Evolutionary conservation across 2,329 filamentous ascomycete genomes (phyloP).

Genomic region (Fusarium sp.): DNA sequence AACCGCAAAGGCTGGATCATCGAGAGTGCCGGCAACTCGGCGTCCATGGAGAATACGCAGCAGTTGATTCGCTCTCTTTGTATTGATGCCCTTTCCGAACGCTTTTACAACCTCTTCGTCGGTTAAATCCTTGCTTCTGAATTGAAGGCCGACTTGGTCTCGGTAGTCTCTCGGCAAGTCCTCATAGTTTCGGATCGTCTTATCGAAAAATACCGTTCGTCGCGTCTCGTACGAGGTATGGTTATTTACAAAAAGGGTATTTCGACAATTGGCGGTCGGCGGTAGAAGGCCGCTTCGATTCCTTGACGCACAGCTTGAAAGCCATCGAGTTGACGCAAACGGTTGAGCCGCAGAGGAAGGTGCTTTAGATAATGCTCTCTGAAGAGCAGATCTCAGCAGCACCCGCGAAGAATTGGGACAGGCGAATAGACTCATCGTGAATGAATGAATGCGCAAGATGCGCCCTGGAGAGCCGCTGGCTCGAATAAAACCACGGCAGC

Average conservation of each 20-base stretch:
- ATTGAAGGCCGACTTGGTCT: conserved; percentile 67
- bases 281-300: conserved; percentile 14
- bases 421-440: conserved; percentile 47
- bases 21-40: conserved; percentile 72
- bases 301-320: conserved; percentile 32
- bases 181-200: conserved; percentile 65
- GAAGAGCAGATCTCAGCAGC: conserved; percentile 48
- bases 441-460: conserved; percentile 38
- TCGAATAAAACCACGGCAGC: conserved; percentile 36
- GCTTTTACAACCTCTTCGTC: conserved; percentile 60
- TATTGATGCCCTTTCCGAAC: conserved; percentile 63
- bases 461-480: conserved; percentile 43
- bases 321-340: conserved; percentile 43
- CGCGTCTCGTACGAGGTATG: conserved; percentile 40
- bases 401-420: conserved; percentile 49
- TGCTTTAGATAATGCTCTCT: conserved; percentile 41
- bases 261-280: conserved; percentile 23
- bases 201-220: conserved; percentile 53
- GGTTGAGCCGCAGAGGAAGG: conserved; percentile 31
- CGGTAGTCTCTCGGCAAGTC: conserved; percentile 69
- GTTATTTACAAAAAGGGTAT: conserved; percentile 19
- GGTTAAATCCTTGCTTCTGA: conserved; percentile 63
- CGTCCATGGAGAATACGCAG: conserved; percentile 72
- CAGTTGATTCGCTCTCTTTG: conserved; percentile 63
- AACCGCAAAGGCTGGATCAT: conserved; percentile 65